Conservation (phyloP, 1,139 yeast genomes). For the Pneumocystis sp. region DNA sequence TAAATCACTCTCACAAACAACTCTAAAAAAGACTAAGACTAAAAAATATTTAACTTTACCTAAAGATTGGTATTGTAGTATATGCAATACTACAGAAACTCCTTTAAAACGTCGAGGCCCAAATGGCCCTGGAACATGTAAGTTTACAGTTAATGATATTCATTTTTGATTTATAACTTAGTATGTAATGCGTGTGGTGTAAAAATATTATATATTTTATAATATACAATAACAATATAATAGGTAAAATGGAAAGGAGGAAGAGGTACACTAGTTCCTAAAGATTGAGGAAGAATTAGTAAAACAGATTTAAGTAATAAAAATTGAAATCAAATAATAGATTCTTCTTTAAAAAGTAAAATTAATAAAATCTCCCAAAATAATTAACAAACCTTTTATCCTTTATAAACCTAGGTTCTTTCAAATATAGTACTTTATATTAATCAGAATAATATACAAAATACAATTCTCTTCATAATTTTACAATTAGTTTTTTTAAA, state of each 20-base stretch:
- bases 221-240: neutral
- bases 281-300: neutral
- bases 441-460: no score
- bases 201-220: neutral
- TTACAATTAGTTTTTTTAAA: no score
- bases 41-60: neutral
- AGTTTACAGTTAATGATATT: neutral
- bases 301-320: neutral
- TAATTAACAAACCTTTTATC: neutral
- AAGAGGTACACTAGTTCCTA: neutral
- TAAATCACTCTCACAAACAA: neutral
- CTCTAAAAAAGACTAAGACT: neutral
- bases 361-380: neutral
- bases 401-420: no score
- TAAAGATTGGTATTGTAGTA: neutral
- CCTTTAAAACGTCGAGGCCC: neutral
- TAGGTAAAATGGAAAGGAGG: neutral
- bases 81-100: neutral
- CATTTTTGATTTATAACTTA: neutral
- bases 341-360: neutral
- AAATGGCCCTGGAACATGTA: neutral
- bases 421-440: no score
- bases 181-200: neutral
- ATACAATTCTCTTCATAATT: no score
- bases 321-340: neutral